Conservation (phyloP, 179 eudicot species). For the Patellifolia procumbens region DNA sequence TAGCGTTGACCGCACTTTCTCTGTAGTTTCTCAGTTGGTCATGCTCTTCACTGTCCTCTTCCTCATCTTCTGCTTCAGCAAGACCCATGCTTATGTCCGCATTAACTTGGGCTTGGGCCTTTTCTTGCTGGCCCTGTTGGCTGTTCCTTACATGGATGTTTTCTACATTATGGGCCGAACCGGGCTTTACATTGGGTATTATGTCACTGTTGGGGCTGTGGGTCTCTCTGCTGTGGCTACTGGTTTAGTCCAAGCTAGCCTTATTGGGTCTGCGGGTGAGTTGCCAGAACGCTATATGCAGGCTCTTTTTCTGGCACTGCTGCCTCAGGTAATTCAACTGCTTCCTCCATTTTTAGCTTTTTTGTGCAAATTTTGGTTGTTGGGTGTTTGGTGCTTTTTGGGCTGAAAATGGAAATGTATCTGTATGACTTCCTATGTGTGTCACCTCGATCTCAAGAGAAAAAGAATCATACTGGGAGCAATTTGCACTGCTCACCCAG, state of each 20-base stretch:
- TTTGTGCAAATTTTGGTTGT: background rate
- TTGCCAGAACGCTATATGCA: slow-evolving; percentile 85
- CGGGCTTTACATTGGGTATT: slow-evolving; percentile 58
- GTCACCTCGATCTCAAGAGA: no score
- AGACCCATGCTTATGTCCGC: slow-evolving; percentile 39
- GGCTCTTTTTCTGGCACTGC: slow-evolving; percentile 77
- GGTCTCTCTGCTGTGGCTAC: slow-evolving; percentile 61
- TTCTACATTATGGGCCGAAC: slow-evolving; percentile 51
- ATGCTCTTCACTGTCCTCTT: slow-evolving; percentile 45
- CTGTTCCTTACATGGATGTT: slow-evolving; percentile 70
- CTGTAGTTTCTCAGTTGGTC: slow-evolving; percentile 55
- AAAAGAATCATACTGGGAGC: no score
- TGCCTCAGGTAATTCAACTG: slow-evolving; percentile 60
- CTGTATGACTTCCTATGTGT: no score
- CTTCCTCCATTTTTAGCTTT: background rate
- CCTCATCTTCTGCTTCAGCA: slow-evolving; percentile 45
- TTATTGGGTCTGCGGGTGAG: slow-evolving; percentile 76
- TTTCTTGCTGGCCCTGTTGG: slow-evolving; percentile 50
- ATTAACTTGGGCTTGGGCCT: slow-evolving; percentile 65
- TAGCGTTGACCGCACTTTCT: slow-evolving; percentile 71
- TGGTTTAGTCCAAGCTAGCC: slow-evolving; percentile 64
- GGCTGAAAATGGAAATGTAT: background rate
- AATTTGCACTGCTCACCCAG: no score
- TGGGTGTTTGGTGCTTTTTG: background rate
- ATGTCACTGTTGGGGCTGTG: slow-evolving; percentile 57